Conservation (phyloP, 164 flowering plant genomes). For the Santalum album region DNA sequence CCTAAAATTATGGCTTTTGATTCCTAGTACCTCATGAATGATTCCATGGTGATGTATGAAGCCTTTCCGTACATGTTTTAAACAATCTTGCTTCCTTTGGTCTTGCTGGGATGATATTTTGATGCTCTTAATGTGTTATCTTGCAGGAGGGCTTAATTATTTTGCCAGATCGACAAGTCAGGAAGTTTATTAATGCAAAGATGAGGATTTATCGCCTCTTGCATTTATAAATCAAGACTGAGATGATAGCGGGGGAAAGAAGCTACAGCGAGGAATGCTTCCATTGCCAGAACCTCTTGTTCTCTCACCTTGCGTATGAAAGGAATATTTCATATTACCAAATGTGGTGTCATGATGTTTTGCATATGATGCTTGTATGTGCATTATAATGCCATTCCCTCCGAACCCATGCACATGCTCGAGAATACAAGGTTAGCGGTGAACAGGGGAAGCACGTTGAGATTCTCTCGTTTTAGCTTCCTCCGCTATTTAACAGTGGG, state of each 20-base stretch:
- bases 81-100: constrained; percentile 2
- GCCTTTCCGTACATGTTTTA: not conserved
- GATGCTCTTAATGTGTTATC: constrained; percentile 29
- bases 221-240: constrained; percentile 19
- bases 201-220: constrained; percentile 38
- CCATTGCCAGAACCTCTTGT: constrained; percentile 18
- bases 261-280: constrained; percentile 19
- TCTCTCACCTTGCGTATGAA: constrained; percentile 15
- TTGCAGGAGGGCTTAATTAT: constrained; percentile 61
- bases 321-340: constrained; percentile 12
- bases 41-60: no score
- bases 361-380: constrained; percentile 24
- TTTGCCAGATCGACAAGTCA: constrained; percentile 35
- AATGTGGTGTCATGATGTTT: constrained; percentile 16
- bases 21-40: no score
- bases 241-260: constrained; percentile 24
- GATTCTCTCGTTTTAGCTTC: not conserved
- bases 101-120: constrained; percentile 19
- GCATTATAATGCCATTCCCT: constrained; percentile 17
- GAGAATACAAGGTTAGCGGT: not conserved
- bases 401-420: no score
- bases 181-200: constrained; percentile 32
- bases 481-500: no score
- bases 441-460: constrained; percentile 3
- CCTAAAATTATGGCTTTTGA: no score